These are phyloP conservation scores for Seiridium cupressi DNA, from an alignment of 2,329 filamentous ascomycete species.

Conservation along the genomic window DNA sequence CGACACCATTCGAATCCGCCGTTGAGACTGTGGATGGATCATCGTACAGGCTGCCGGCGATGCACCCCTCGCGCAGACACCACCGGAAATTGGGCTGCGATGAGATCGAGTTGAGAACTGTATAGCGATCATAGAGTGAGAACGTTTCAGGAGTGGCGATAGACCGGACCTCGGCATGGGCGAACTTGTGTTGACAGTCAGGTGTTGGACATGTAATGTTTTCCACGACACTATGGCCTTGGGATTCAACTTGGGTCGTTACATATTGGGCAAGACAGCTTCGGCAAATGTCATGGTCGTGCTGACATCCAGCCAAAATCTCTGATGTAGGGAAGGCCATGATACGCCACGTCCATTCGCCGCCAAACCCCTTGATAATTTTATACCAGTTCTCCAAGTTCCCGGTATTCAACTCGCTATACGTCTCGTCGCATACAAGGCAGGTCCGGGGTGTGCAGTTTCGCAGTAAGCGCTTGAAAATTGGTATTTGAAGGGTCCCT, in stretches of 20 bases:
- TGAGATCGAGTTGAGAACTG: constrained; percentile 10
- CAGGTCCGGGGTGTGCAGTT: constrained; percentile 3
- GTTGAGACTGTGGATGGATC: background rate
- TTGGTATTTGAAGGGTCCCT: constrained; percentile 4
- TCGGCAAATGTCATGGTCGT: constrained; percentile 12
- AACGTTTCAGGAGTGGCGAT: constrained; percentile 10
- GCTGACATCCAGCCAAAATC: constrained; percentile 9
- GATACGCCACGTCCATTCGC: constrained; percentile 16
- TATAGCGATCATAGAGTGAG: constrained; percentile 12
- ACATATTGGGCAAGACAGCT: constrained; percentile 11
- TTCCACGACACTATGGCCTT: constrained; percentile 34
- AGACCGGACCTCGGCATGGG: constrained; percentile 10
- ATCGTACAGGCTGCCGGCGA: constrained; percentile 20
- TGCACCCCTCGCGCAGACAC: constrained; percentile 22
- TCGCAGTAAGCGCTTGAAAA: constrained; percentile 10
- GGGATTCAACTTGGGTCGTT: constrained; percentile 33
- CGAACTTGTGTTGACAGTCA: constrained; percentile 9
- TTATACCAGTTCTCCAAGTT: constrained; percentile 3
- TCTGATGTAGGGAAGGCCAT: constrained; percentile 9
- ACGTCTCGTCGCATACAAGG: constrained; percentile 11
- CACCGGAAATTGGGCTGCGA: constrained; percentile 15
- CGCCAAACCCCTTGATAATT: constrained; percentile 8
- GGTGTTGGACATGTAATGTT: constrained; percentile 12
- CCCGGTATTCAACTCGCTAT: constrained; percentile 7
- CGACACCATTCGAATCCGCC: background rate